These are phyloP conservation scores for Phalaenopsis hybrid DNA, from an alignment of 116 monocot species.

Conservation along the genomic window DNA sequence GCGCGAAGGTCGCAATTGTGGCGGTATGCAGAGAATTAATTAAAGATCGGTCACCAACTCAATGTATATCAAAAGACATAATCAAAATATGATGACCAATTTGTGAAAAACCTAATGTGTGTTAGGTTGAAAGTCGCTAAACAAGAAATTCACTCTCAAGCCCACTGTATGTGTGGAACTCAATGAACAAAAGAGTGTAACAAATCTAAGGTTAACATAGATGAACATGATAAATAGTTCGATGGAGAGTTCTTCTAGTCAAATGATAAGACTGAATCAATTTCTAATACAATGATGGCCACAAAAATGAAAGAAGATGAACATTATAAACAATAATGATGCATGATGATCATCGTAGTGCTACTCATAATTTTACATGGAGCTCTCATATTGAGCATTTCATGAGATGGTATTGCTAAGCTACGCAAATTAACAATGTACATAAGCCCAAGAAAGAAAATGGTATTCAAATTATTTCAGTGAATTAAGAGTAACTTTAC, in stretches of 20 bases:
- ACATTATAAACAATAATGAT: background rate
- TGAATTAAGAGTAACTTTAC: slow-evolving; percentile 23
- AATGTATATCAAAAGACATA: no score
- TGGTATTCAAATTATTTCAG: background rate
- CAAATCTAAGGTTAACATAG: no score
- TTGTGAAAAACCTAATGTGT: no score
- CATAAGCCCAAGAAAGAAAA: background rate
- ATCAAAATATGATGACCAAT: no score
- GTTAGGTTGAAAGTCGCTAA: no score
- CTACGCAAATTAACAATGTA: background rate
- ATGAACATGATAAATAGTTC: background rate
- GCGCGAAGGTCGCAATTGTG: no score
- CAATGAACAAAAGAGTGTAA: no score
- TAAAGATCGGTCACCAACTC: no score
- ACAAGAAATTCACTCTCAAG: no score
- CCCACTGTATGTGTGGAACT: no score
- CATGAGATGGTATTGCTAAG: background rate
- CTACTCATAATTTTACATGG: background rate
- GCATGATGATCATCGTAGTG: background rate
- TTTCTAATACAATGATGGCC: background rate
- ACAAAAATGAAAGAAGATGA: background rate
- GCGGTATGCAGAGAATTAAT: no score
- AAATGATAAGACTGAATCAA: background rate
- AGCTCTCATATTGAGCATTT: background rate
- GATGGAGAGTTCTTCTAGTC: background rate